Conservation (phyloP, 192 early-diverging fungal genomes). For the Spinellus fusiger region DNA sequence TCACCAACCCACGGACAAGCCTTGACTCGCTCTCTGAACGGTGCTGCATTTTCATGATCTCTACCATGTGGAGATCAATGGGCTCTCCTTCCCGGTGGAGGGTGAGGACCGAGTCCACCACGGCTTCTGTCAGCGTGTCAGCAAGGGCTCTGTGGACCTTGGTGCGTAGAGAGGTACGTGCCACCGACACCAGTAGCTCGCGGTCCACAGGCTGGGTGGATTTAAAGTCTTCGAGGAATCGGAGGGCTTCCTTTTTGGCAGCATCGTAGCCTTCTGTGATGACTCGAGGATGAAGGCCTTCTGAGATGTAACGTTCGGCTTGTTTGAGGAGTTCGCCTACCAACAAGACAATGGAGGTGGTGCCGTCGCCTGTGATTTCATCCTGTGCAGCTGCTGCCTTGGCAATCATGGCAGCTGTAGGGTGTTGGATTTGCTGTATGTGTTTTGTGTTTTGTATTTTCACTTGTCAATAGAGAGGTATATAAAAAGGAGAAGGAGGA, state of each 20-base stretch:
- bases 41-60: constrained; percentile 99
- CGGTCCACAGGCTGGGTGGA: constrained; percentile 67
- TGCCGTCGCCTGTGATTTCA: constrained; percentile 98
- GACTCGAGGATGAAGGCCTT: constrained; percentile 94
- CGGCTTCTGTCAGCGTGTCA: constrained; percentile 90
- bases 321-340: constrained; percentile 98
- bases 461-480: no score
- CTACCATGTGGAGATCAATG: constrained; percentile 99
- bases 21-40: constrained; percentile 95
- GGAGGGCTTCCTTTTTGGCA: constrained; percentile 90
- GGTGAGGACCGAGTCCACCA: constrained; percentile 92
- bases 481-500: no score
- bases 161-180: constrained; percentile 92
- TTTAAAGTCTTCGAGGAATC: constrained; percentile 91
- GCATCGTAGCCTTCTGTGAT: constrained; percentile 96
- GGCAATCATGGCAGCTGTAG: constrained; percentile 98
- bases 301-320: constrained; percentile 86
- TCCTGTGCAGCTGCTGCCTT: constrained; percentile 98
- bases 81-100: constrained; percentile 76
- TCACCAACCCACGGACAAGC: constrained; percentile 87
- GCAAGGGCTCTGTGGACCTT: constrained; percentile 89
- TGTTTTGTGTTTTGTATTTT: no score
- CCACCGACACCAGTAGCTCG: constrained; percentile 82
- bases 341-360: constrained; percentile 93
- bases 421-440: constrained; percentile 97